These are phyloP conservation scores for Penicillium crystallinum DNA, from an alignment of 495 filamentous ascomycete species.

Conservation along the genomic window DNA sequence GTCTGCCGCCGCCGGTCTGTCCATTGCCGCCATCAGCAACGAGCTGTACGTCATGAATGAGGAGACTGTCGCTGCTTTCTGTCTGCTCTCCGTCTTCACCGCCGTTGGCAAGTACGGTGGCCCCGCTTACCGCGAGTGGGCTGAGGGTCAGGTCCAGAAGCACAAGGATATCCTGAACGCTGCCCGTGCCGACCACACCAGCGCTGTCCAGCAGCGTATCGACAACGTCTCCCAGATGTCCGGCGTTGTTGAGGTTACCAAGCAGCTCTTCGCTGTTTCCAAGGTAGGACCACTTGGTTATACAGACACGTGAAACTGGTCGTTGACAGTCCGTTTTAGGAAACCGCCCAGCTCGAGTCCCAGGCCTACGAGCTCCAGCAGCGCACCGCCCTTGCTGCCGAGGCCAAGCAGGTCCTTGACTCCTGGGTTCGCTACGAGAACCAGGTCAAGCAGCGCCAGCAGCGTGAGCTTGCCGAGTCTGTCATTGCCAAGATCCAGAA, in stretches of 20 bases:
- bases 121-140: slow-evolving; percentile 88
- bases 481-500: slow-evolving; percentile 96
- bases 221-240: slow-evolving; percentile 88
- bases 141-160: slow-evolving; percentile 77
- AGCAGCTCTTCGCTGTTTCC: slow-evolving; percentile 93
- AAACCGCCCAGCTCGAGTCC: slow-evolving; percentile 93
- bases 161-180: slow-evolving; percentile 89
- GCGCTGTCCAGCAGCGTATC: slow-evolving; percentile 89
- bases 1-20: slow-evolving; percentile 83
- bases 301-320: not conserved
- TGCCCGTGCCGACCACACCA: slow-evolving; percentile 88
- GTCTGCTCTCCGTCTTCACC: slow-evolving; percentile 81
- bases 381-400: slow-evolving; percentile 76
- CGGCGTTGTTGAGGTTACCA: slow-evolving; percentile 91
- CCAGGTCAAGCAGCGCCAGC: slow-evolving; percentile 97
- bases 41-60: slow-evolving; percentile 99
- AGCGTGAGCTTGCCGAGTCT: slow-evolving; percentile 86
- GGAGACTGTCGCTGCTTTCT: slow-evolving; percentile 88
- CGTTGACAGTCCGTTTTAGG: slow-evolving; percentile 48
- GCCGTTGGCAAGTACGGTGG: slow-evolving; percentile 87
- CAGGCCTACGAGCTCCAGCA: slow-evolving; percentile 96
- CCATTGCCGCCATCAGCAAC: slow-evolving; percentile 94
- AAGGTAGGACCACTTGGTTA: slow-evolving; percentile 57
- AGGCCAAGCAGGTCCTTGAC: slow-evolving; percentile 93
- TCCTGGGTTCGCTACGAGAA: slow-evolving; percentile 98